Evolutionary conservation across 805 yeast species (phyloP).

Genomic region (Wickerhamomyces subpelliculosus): DNA sequence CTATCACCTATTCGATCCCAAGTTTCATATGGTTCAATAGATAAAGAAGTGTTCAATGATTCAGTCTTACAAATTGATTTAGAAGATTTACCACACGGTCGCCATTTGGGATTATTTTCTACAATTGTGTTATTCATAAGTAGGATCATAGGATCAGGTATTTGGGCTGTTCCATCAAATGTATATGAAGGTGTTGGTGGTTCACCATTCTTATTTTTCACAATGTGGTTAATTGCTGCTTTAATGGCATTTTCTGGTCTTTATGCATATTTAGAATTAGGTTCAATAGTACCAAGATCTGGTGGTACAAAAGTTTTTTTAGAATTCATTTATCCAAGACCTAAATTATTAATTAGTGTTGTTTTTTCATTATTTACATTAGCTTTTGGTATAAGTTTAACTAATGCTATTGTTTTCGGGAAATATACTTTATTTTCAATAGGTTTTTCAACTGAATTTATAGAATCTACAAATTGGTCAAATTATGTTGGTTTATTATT

Average conservation of each 20-base stretch:
- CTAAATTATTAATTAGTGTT: slow-evolving; percentile 47
- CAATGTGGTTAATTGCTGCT: slow-evolving; percentile 60
- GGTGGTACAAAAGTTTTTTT: slow-evolving; percentile 74
- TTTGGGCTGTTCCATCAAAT: slow-evolving; percentile 65
- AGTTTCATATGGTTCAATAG: slow-evolving; percentile 1
- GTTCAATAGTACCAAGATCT: slow-evolving; percentile 61
- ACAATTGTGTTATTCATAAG: slow-evolving; percentile 59
- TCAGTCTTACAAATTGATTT: slow-evolving; percentile 4
- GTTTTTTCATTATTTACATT: slow-evolving; percentile 42
- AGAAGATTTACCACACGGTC: slow-evolving; percentile 51
- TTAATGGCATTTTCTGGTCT: slow-evolving; percentile 60
- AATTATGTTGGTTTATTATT: slow-evolving; percentile 34
- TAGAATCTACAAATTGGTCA: slow-evolving; percentile 23
- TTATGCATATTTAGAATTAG: slow-evolving; percentile 60
- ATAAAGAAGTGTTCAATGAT: neutral
- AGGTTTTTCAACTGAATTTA: slow-evolving; percentile 31
- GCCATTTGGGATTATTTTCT: slow-evolving; percentile 66
- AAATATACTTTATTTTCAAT: slow-evolving; percentile 45
- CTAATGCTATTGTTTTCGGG: slow-evolving; percentile 55
- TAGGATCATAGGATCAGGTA: slow-evolving; percentile 72
- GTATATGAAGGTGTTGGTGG: slow-evolving; percentile 65
- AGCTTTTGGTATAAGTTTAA: slow-evolving; percentile 46
- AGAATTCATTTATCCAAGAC: slow-evolving; percentile 59
- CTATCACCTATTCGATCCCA: slow-evolving; percentile 5
- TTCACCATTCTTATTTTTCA: slow-evolving; percentile 50